Evolutionary conservation across 495 filamentous ascomycete species (phyloP), one percentile per base, ranked within the genome.

Genomic region (Neurospora pannonica): DNA sequence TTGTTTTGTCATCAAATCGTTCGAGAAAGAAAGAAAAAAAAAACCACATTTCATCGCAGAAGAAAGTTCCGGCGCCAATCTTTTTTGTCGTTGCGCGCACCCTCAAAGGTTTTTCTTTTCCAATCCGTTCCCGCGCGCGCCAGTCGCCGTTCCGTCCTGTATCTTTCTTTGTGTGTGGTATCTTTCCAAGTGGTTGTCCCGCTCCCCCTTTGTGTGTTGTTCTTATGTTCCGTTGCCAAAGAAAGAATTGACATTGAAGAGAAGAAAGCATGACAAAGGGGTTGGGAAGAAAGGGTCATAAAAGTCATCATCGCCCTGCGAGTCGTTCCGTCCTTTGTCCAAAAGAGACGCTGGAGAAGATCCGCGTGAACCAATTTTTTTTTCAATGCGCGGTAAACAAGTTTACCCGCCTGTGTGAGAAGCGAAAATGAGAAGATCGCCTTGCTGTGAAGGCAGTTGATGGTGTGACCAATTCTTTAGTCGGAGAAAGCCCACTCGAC

Each of bases 401-500:
- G 28, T 67, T 17, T 34, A 67, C 54, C 28, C 54, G 54, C 54
- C 54, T 67, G 31, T 34, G 54, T 31, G 54, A 34, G 54, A 67
- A 67, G 54, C 7, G 28, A 67, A 67, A 67, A 67, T 67, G 54
- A 67, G 54, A 34, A 67, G 3, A 62, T 13, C 0, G 54, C 54
- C 15, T 62, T 67, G 54, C 54, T 67, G 28, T 17, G 54, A 67
- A 62, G 54, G 54, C 54, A 8, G 0, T 34, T 17, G 31, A 74
- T 17, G 34, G 31, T 10, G 21, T 34, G 43, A 40, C 28, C 54
- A 31, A 54, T 69, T 34, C 19, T 67, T 78, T 77, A 79, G 48
- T 84, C 75, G 80, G 81, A 78, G 79, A 87, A 86, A 38, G 74
- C 76, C 85, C 85, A 87, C 15, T 78, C 39, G 46, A 81, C 81